phyloP scores from a whole-genome alignment of 441 rosid species.

The Populus hybrid region DNA sequence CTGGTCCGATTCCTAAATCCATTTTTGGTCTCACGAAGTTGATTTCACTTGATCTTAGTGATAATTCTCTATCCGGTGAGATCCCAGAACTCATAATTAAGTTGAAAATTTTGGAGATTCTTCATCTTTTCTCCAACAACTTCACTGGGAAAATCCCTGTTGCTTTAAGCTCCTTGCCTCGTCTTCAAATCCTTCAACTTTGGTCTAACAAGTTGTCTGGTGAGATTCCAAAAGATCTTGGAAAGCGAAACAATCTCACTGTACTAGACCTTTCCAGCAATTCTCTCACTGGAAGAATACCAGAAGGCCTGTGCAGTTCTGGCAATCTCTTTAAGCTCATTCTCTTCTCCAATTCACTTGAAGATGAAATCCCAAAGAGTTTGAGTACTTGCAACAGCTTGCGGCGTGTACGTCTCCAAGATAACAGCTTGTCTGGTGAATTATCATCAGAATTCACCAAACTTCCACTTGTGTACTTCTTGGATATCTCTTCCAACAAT shows the following conservation, averaged over 20 bases:
- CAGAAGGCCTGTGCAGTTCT: conserved; percentile 59
- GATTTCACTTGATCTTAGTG: conserved; percentile 77
- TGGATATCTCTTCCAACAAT: conserved; percentile 71
- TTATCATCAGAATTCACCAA: conserved; percentile 46
- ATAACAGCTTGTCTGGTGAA: conserved; percentile 56
- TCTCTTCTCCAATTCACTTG: conserved; percentile 66
- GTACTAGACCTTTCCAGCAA: conserved; percentile 80
- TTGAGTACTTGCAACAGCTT: conserved; percentile 56
- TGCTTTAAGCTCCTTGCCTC: conserved; percentile 56
- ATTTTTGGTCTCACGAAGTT: conserved; percentile 48
- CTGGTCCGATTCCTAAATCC: conserved; percentile 53
- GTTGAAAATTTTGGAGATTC: conserved; percentile 61
- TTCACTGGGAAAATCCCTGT: conserved; percentile 59
- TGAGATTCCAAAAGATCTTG: conserved; percentile 58
- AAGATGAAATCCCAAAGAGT: conserved; percentile 51
- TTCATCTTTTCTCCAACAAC: conserved; percentile 84
- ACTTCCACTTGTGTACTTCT: conserved; percentile 63
- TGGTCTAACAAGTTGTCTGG: conserved; percentile 78
- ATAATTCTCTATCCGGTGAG: conserved; percentile 67
- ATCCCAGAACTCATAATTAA: conserved; percentile 53
- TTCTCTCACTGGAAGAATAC: conserved; percentile 62
- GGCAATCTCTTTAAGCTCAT: conserved; percentile 72
- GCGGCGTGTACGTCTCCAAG: conserved; percentile 69
- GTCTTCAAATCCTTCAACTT: conserved; percentile 76
- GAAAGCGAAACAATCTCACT: conserved; percentile 61